Base-by-base conservation (phyloP, 2,329 filamentous ascomycete species). In the Phyllosticta citribraziliensis region DNA sequence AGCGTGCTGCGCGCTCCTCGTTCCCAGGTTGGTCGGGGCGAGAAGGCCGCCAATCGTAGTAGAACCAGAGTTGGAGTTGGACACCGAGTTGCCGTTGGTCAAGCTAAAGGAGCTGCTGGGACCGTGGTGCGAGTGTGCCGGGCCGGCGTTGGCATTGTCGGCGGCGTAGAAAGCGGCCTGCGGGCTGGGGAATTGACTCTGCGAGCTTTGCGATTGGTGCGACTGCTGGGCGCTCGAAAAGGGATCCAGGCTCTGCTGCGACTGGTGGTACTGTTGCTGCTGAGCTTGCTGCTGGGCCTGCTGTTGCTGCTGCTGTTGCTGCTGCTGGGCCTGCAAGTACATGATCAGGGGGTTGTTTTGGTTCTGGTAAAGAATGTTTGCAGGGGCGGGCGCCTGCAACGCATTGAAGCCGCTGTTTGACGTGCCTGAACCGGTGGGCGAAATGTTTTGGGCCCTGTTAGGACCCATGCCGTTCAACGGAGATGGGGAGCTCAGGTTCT, bases 341-440 rank as follows among this genome's bases (percentile, higher is more conserved):
- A 97, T 86, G 24, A 92, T 96, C 73, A 97, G 75, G 0, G 93
- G 93, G 74, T 97, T 97, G 79, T 85, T 93, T 69, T 81, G 80
- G 59, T 85, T 88, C 57, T 84, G 85, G 73, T 92, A 94, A 73
- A 96, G 84, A 62, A 96, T 84, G 20, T 85, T 83, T 1, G 88
- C 87, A 0, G 88, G 84, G 24, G 85, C 87, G 66, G 86, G 76
- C 70, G 87, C 75, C 69, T 85, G 75, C 70, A 80, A 81, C 71
- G 80, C 82, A 66, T 83, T 84, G 68, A 75, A 81, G 59, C 81
- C 82, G 64, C 84, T 83, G 64, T 85, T 86, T 25, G 68, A 68
- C 60, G 80, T 73, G 24, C 78, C 80, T 33, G 81, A 81, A 63
- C 81, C 79, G 47, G 80, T 84, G 17, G 84, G 84, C 54, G 84